Evolutionary conservation across 2,329 filamentous ascomycete species (phyloP), one percentile per base, ranked within the genome.

Genomic region (Microdochium trichocladiopsis): DNA sequence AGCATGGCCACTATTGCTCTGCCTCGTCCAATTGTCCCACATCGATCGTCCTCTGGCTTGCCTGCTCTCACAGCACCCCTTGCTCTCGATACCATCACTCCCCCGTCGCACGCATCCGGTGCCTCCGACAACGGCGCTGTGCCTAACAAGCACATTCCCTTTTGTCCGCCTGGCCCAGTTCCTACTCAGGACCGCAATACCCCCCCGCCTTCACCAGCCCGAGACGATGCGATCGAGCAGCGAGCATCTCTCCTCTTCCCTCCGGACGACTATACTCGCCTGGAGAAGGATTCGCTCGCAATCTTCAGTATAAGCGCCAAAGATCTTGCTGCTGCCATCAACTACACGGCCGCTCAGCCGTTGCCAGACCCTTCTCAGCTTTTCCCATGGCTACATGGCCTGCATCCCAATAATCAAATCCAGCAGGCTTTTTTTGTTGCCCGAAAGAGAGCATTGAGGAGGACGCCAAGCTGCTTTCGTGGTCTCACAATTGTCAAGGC

Each of bases 381-480:
- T 56, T 99, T 97, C 63, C 94, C 94, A 2, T 99, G 94, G 94
- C 77, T 96, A 23, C 94, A 99, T 71, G 94, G 94, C 23, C 73
- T 97, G 41, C 92, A 97, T 63, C 86, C 89, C 1, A 83, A 87
- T 55, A 99, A 99, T 64, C 84, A 90, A 55, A 80, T 96, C 51
- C 94, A 99, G 64, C 80, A 94, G 55, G 82, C 88, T 6, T 97
- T 96, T 73, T 97, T 99, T 67, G 83, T 86, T 50, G 85, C 88
- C 24, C 82, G 90, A 56, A 86, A 86, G 62, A 87, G 84, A 55
- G 76, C 81, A n/a, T 70, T 87, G 50, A 79, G 88, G 48, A 85
- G 80, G 59, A 83, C 84, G 2, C 90, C 91, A 0, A 80, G 77
- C 60, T 95, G 90, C 65, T 77, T 95, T 61, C 84, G 94, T 50